phyloP scores from a whole-genome alignment of 306 rosid species.

The Arachis hypogaea region DNA sequence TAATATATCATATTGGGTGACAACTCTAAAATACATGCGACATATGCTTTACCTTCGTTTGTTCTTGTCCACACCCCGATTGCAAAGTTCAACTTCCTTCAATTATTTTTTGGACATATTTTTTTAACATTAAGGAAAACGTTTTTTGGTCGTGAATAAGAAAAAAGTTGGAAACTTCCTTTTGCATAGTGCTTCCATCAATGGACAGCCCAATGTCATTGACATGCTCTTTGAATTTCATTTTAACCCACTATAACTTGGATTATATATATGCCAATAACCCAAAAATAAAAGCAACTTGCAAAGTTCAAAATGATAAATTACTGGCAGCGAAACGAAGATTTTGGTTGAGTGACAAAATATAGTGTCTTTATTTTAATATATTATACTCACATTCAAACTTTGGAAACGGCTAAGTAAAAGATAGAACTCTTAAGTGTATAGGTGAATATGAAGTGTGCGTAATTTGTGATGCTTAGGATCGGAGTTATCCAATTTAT shows the following conservation, averaged over 20 bases:
- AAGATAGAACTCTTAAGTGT: no score
- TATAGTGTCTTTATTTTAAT: no score
- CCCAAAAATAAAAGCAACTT: no score
- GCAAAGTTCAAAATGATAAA: no score
- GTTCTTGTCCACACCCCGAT: background rate
- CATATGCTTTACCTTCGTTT: background rate
- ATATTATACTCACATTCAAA: no score
- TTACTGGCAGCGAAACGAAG: no score
- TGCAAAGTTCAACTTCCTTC: background rate
- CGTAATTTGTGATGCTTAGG: no score
- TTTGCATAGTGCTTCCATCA: background rate
- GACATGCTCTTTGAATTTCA: background rate
- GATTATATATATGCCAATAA: background rate
- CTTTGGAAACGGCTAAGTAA: no score
- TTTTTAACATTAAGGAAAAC: background rate
- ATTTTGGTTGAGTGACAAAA: no score
- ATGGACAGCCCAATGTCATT: background rate
- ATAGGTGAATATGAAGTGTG: no score
- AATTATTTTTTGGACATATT: background rate
- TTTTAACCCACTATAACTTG: background rate
- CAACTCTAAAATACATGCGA: background rate
- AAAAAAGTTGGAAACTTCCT: constrained; percentile 8
- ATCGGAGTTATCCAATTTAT: no score
- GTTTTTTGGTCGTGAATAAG: background rate
- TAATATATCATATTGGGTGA: background rate